phyloP scores from a whole-genome alignment of 441 rosid genomes.

The Pelargonium fulgidum region DNA sequence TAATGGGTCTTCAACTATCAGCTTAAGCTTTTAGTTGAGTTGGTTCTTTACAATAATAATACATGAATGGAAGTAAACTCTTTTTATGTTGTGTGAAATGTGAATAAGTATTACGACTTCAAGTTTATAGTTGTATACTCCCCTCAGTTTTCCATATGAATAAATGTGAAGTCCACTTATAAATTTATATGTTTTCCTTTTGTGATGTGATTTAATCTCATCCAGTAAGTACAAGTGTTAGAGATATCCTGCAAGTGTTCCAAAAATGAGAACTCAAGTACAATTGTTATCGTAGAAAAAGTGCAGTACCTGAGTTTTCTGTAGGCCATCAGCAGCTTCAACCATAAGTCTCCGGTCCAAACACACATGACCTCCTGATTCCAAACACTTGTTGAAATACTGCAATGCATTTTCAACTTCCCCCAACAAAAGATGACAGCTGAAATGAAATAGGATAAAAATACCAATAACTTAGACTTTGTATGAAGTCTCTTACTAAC shows the following conservation, averaged over 20 bases:
- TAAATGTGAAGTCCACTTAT: neutral
- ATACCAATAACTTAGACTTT: neutral
- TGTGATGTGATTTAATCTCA: neutral
- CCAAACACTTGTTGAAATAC: conserved; percentile 46
- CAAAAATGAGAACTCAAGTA: neutral
- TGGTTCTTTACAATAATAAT: too few relatives aligned
- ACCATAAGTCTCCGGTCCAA: conserved; percentile 58
- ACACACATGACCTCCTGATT: conserved; percentile 41
- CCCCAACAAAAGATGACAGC: conserved; percentile 66
- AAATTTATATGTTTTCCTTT: conserved; percentile 1
- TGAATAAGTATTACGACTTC: neutral
- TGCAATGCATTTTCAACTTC: conserved; percentile 47
- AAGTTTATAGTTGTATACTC: neutral
- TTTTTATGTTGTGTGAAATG: neutral
- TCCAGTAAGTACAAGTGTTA: neutral
- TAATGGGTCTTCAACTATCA: too few relatives aligned
- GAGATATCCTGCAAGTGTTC: neutral
- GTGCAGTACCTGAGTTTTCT: conserved; percentile 48
- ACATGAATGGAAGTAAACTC: neutral
- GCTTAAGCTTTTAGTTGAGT: too few relatives aligned
- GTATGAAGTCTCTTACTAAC: neutral
- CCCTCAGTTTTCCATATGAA: neutral
- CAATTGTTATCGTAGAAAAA: neutral
- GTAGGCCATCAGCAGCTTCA: conserved; percentile 69
- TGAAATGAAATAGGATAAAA: conserved; percentile 24